Percentiles rank a stretch among this genome's conserved stretches.
Evolutionary conservation across 1,284 basidiomycete genomes (phyloP).

Genomic region (Bondarzewia mesenterica): DNA sequence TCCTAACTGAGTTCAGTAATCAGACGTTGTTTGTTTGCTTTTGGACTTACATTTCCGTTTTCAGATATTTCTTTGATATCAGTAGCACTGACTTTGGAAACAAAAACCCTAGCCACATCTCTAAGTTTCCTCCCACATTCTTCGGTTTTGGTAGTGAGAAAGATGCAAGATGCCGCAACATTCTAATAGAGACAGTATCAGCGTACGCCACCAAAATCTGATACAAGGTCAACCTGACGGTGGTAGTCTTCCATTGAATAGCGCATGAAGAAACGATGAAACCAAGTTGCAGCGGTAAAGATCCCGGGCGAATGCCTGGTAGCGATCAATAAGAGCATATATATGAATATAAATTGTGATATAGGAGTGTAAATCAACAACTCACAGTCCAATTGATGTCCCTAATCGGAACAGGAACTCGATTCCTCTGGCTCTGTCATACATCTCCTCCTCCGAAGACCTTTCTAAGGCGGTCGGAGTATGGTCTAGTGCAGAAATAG

Average conservation of each 20-base stretch:
- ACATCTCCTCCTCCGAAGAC: constrained; percentile 56
- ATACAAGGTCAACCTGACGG: constrained; percentile 47
- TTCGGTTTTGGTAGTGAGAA: constrained; percentile 88
- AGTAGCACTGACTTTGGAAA: constrained; percentile 56
- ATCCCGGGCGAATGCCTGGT: constrained; percentile 68
- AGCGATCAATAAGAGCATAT: constrained; percentile 13
- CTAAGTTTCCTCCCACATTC: constrained; percentile 83
- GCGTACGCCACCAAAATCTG: constrained; percentile 2
- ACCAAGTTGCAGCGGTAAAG: constrained; percentile 82
- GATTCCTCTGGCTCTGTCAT: constrained; percentile 68
- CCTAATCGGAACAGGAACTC: constrained; percentile 77
- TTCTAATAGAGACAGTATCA: constrained; percentile 42
- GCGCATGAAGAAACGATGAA: constrained; percentile 94
- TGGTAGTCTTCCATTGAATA: constrained; percentile 80
- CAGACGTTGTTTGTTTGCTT: neutral
- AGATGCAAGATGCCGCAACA: constrained; percentile 84
- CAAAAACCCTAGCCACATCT: constrained; percentile 72
- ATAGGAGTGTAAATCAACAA: constrained; percentile 15
- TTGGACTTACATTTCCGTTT: constrained; percentile 46
- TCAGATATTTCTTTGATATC: constrained; percentile 48
- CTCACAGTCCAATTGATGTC: constrained; percentile 65
- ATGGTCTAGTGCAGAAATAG: constrained; percentile 42
- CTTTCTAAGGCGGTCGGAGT: constrained; percentile 51
- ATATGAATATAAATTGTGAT: too few species aligned
- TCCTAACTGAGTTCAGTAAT: constrained; percentile 35